phyloP scores from a whole-genome alignment of 202 grass and related monocot species.

The Digitaria exilis region DNA sequence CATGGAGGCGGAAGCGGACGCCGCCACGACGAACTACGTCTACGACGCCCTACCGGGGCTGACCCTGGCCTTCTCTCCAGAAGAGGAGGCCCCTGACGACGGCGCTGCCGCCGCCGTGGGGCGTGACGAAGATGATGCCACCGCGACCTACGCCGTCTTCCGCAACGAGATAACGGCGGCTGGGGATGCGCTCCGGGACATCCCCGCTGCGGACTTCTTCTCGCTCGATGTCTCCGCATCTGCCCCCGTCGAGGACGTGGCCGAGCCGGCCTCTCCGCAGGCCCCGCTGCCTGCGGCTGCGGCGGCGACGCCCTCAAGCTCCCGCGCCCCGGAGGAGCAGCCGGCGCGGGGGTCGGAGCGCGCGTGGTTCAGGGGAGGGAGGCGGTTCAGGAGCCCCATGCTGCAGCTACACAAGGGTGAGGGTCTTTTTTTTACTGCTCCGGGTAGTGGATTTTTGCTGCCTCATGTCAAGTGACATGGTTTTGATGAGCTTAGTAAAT shows the following conservation, averaged over 20 bases:
- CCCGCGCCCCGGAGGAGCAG: conserved; percentile 38
- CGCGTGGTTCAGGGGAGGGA: conserved; percentile 73
- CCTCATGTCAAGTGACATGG: neutral
- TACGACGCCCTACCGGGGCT: conserved; percentile 63
- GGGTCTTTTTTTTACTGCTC: neutral
- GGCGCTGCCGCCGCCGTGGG: neutral
- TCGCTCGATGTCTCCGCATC: conserved; percentile 60
- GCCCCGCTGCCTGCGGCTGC: neutral
- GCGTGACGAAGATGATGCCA: conserved; percentile 34
- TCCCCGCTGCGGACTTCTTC: conserved; percentile 76
- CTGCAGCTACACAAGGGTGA: conserved; percentile 97
- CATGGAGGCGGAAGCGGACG: conserved; percentile 28
- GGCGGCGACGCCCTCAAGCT: neutral
- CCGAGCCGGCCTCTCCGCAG: neutral
- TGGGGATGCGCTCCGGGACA: conserved; percentile 41
- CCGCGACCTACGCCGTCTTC: conserved; percentile 68
- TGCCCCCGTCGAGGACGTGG: neutral
- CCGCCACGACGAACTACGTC: conserved; percentile 17
- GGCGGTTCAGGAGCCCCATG: conserved; percentile 88
- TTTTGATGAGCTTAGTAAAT: neutral
- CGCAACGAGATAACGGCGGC: conserved; percentile 77
- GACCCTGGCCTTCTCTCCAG: conserved; percentile 37
- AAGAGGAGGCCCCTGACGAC: conserved; percentile 11
- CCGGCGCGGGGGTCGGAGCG: conserved; percentile 57
- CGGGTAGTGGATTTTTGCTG: neutral